These are phyloP conservation scores for Aspergillus sclerotioniger DNA, from an alignment of 495 filamentous ascomycete genomes.

Conservation along the genomic window DNA sequence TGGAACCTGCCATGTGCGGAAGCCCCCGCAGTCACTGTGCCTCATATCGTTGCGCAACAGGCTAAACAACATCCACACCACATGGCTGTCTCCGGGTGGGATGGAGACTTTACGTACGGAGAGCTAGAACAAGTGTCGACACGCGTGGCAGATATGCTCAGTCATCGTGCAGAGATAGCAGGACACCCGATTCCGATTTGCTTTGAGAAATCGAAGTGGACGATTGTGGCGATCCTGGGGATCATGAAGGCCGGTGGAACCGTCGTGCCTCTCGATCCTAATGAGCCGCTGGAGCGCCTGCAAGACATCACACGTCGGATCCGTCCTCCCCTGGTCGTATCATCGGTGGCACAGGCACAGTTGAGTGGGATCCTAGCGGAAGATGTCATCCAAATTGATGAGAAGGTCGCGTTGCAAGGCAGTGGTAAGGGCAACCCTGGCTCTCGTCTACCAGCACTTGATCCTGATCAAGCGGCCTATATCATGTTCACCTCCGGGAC, in stretches of 20 bases:
- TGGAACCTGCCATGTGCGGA: neutral
- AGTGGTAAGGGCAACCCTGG: neutral
- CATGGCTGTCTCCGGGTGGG: neutral
- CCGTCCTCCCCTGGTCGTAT: conserved; percentile 35
- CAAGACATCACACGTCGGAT: conserved; percentile 48
- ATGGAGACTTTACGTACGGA: neutral
- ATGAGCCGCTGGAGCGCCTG: conserved; percentile 45
- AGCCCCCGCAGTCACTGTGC: neutral
- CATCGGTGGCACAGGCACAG: neutral
- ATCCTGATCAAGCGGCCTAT: conserved; percentile 8
- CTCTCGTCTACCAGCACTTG: neutral
- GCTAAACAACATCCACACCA: neutral
- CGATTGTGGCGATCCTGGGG: conserved; percentile 38
- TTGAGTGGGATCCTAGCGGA: neutral
- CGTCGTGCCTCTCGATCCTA: conserved; percentile 48
- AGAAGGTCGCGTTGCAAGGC: neutral
- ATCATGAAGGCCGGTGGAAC: conserved; percentile 49
- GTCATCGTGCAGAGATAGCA: neutral
- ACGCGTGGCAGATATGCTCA: neutral
- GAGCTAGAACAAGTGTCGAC: conserved; percentile 2
- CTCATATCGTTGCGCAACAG: neutral
- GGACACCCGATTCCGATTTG: conserved; percentile 29
- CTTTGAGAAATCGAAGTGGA: conserved; percentile 45
- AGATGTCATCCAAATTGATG: neutral
- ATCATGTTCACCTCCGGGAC: conserved; percentile 35